phyloP scores from a whole-genome alignment of 2,329 filamentous ascomycete genomes.

The Aspergillus puulaauensis region DNA sequence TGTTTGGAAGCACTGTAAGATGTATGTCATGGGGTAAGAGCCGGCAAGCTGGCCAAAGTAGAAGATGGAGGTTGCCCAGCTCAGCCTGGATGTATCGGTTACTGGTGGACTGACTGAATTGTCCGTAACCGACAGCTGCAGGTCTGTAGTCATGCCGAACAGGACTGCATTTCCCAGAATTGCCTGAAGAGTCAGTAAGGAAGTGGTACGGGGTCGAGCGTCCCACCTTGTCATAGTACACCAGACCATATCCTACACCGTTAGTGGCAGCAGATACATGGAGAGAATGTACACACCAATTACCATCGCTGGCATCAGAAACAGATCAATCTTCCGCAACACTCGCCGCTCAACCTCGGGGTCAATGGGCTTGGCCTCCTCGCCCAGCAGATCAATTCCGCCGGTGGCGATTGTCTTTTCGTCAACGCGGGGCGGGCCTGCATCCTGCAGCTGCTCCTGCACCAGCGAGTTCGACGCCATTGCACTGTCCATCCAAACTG shows the following conservation, averaged over 20 bases:
- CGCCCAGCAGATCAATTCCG: conserved; percentile 5
- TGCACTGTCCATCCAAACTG: neutral
- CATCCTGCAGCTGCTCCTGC: too few relatives aligned
- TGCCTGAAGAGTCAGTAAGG: conserved; percentile 41
- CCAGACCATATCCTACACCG: conserved; percentile 55
- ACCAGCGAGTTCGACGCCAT: too few relatives aligned
- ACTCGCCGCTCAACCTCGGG: conserved; percentile 10
- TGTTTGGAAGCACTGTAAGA: conserved; percentile 66
- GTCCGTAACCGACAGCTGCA: conserved; percentile 58
- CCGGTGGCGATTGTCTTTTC: neutral
- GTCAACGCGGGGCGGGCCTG: neutral
- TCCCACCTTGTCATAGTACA: conserved; percentile 66
- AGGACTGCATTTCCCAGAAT: conserved; percentile 71
- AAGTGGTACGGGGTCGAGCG: neutral
- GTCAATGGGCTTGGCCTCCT: conserved; percentile 12
- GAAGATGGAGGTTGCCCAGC: conserved; percentile 76
- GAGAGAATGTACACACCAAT: conserved; percentile 39
- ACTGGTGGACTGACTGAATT: conserved; percentile 54
- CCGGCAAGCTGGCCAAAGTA: conserved; percentile 78
- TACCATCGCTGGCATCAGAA: conserved; percentile 24
- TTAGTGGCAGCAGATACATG: neutral
- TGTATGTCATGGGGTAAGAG: conserved; percentile 70
- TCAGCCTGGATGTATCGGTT: conserved; percentile 66
- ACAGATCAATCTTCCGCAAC: conserved; percentile 13
- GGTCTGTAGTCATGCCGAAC: conserved; percentile 73